Evolutionary conservation across 2,329 filamentous ascomycete genomes (phyloP).

Genomic region (Penicillium griseofulvum): DNA sequence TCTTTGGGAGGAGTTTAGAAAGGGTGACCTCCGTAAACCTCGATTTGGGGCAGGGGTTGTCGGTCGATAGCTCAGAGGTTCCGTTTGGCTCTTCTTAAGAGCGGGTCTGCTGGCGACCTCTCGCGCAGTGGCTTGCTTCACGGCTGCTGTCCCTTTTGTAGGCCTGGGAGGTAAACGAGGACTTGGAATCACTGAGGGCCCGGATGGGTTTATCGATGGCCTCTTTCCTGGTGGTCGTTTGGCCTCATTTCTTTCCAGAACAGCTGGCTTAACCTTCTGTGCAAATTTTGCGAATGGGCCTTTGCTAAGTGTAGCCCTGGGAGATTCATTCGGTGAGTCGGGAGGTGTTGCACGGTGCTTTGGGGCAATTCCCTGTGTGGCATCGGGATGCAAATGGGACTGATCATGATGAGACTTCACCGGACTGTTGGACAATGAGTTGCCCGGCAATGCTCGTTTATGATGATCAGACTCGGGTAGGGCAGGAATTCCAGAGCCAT

Average conservation of each 20-base stretch:
- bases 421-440: background rate
- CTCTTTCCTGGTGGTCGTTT: constrained; percentile 20
- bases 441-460: background rate
- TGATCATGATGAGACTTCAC: background rate
- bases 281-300: constrained; percentile 33
- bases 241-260: constrained; percentile 26
- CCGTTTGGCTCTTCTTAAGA: constrained; percentile 11
- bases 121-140: constrained; percentile 16
- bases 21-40: constrained; percentile 28
- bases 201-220: constrained; percentile 17
- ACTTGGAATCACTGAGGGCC: background rate
- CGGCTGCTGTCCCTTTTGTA: constrained; percentile 17
- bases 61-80: constrained; percentile 12
- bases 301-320: constrained; percentile 27
- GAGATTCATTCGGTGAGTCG: constrained; percentile 19
- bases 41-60: constrained; percentile 29
- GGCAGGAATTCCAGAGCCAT: background rate
- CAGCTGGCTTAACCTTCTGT: constrained; percentile 33
- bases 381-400: constrained; percentile 2
- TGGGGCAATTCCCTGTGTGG: background rate
- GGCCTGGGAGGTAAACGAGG: constrained; percentile 15
- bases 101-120: constrained; percentile 8
- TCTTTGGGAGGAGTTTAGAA: constrained; percentile 23
- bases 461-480: constrained; percentile 1
- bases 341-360: constrained; percentile 8